Conservation (phyloP, 2,329 filamentous ascomycete genomes). For the Triangularia verruculosa region DNA sequence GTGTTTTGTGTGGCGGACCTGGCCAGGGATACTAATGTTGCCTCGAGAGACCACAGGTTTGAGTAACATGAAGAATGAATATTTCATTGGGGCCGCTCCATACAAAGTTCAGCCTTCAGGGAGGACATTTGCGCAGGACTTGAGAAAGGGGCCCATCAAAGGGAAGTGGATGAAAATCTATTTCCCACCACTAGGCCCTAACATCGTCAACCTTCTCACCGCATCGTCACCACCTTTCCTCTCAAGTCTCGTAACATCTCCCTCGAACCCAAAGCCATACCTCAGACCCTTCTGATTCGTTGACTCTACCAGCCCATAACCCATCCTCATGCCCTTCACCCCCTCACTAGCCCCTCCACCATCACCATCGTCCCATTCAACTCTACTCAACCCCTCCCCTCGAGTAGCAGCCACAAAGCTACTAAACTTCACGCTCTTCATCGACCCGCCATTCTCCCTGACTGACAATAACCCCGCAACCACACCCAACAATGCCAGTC, state of each 20-base stretch:
- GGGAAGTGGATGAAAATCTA: too few relatives aligned
- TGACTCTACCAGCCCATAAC: conserved; percentile 24
- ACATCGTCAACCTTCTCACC: conserved; percentile 4
- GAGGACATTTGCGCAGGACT: too few relatives aligned
- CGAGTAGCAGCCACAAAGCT: conserved; percentile 42
- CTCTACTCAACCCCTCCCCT: conserved; percentile 37
- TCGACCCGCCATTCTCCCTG: conserved; percentile 32
- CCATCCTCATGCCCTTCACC: conserved; percentile 23
- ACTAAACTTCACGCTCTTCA: conserved; percentile 39
- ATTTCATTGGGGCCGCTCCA: too few relatives aligned
- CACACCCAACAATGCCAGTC: conserved; percentile 28
- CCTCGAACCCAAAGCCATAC: conserved; percentile 28
- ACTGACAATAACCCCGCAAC: conserved; percentile 34
- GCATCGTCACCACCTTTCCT: not conserved
- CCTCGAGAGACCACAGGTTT: too few relatives aligned
- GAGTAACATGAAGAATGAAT: too few relatives aligned
- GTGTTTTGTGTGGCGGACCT: too few relatives aligned
- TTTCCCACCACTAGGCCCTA: not conserved
- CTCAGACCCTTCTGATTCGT: conserved; percentile 7
- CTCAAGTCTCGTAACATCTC: conserved; percentile 23
- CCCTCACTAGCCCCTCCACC: conserved; percentile 12
- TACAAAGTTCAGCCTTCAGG: too few relatives aligned
- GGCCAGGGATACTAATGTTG: too few relatives aligned
- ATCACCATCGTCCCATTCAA: conserved; percentile 20
- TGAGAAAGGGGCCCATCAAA: too few relatives aligned